A percentile compares a stretch with the other conserved stretches of the same genome.
These are phyloP conservation scores for Nothomitra cinnamomea DNA, from an alignment of 2,329 filamentous ascomycete genomes.

Conservation along the genomic window DNA sequence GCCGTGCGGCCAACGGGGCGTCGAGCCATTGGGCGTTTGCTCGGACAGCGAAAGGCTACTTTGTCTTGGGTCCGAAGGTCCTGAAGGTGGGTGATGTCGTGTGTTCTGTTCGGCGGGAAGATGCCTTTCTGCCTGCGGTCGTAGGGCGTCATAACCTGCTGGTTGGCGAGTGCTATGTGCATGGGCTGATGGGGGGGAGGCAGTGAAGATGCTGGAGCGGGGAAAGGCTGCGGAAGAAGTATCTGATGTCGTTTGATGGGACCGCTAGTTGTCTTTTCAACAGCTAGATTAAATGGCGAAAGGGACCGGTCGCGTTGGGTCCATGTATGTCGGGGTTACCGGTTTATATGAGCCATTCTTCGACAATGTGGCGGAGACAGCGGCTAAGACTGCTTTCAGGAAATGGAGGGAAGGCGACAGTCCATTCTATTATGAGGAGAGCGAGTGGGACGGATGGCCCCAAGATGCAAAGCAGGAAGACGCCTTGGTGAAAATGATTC, in stretches of 20 bases:
- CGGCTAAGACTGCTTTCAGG: too few relatives aligned
- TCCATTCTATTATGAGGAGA: too few relatives aligned
- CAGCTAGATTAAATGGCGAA: neutral
- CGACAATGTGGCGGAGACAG: too few relatives aligned
- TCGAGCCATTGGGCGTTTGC: too few relatives aligned
- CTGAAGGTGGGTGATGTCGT: constrained; percentile 4
- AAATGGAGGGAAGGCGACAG: too few relatives aligned
- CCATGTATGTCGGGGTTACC: too few relatives aligned
- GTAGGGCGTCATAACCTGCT: constrained; percentile 3
- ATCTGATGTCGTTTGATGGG: neutral
- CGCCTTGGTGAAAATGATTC: neutral
- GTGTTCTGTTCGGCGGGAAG: constrained; percentile 6
- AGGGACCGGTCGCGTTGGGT: too few relatives aligned
- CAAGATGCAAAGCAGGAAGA: too few relatives aligned
- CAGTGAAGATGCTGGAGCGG: neutral
- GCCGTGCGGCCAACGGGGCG: too few relatives aligned
- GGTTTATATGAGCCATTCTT: too few relatives aligned
- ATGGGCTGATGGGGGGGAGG: constrained; percentile 7
- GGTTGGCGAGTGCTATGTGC: constrained; percentile 9
- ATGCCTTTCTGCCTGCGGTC: constrained; percentile 5
- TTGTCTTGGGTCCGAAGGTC: neutral
- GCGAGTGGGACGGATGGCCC: too few relatives aligned
- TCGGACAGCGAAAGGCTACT: neutral
- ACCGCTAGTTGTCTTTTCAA: neutral
- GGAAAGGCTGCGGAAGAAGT: neutral